A percentile compares a stretch with the other conserved stretches of the same genome.
Evolutionary conservation across 352 stramenopile species (phyloP).

Genomic region (Globisporangium polare): DNA sequence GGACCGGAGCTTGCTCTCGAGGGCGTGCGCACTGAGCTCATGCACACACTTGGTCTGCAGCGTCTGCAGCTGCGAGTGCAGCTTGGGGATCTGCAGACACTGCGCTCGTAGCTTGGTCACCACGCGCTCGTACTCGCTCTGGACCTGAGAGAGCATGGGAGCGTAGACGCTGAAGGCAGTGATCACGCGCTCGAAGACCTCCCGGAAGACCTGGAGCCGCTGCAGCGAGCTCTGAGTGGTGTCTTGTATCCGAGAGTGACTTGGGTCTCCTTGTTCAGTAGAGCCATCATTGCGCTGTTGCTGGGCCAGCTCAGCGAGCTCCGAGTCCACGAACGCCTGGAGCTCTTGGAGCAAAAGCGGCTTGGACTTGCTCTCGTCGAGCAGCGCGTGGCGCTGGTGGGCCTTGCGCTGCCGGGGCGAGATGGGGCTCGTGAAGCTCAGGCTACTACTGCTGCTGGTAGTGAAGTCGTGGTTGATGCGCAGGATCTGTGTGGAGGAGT

Average conservation of each 20-base stretch:
- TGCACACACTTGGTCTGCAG: constrained; percentile 61
- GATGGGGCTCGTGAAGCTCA: neutral
- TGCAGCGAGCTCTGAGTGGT: constrained; percentile 17
- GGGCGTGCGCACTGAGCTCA: constrained; percentile 39
- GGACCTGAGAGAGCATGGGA: constrained; percentile 52
- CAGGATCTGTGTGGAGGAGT: constrained; percentile 3
- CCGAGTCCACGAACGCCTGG: constrained; percentile 25
- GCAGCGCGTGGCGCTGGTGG: constrained; percentile 19
- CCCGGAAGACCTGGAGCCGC: constrained; percentile 53
- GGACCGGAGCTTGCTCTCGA: constrained; percentile 34
- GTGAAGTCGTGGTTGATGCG: neutral
- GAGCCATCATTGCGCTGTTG: constrained; percentile 2
- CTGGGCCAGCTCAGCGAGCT: constrained; percentile 18
- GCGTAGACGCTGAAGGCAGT: constrained; percentile 62
- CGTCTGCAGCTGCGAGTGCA: constrained; percentile 51
- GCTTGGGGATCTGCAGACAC: constrained; percentile 40
- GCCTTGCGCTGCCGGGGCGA: constrained; percentile 22
- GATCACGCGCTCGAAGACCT: constrained; percentile 49
- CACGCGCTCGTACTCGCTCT: constrained; percentile 57
- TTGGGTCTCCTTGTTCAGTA: neutral
- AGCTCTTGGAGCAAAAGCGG: constrained; percentile 45
- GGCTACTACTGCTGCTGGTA: neutral
- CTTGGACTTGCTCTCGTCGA: constrained; percentile 31
- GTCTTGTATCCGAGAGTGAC: neutral
- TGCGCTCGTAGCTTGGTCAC: constrained; percentile 27